phyloP scores from a whole-genome alignment of 345 rosid genomes.

The Nasturtium officinale region DNA sequence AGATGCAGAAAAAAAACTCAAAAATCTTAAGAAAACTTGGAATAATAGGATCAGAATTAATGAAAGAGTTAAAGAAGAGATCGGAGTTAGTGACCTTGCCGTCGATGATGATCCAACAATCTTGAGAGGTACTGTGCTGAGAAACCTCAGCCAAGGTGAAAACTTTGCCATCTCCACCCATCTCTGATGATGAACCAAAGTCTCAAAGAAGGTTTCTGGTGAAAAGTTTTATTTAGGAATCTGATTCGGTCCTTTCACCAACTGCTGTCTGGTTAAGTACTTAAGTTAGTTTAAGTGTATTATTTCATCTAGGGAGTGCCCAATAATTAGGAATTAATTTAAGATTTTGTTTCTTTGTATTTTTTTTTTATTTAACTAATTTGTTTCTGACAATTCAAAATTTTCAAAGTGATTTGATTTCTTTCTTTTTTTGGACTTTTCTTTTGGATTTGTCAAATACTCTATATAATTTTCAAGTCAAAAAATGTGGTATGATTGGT shows the following conservation, averaged over 20 bases:
- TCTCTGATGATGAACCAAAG: constrained; percentile 29
- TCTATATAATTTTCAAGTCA: background rate
- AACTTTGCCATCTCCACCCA: constrained; percentile 64
- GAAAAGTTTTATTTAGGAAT: constrained; percentile 5
- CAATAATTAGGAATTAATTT: background rate
- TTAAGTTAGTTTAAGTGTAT: too few relatives aligned
- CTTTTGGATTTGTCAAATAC: background rate
- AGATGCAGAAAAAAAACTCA: background rate
- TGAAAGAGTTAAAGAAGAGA: background rate
- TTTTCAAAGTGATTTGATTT: too few relatives aligned
- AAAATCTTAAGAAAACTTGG: background rate
- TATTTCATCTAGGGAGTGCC: background rate
- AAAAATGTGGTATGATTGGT: background rate
- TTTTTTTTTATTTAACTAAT: too few relatives aligned
- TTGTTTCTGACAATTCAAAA: too few relatives aligned
- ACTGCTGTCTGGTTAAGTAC: background rate
- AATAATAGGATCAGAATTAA: background rate
- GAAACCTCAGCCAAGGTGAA: constrained; percentile 76
- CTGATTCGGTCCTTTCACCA: background rate
- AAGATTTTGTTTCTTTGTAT: background rate
- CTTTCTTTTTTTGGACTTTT: too few relatives aligned
- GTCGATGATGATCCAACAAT: constrained; percentile 88
- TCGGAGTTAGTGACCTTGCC: constrained; percentile 61
- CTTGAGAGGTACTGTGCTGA: constrained; percentile 61
- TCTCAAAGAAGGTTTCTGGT: background rate